These are phyloP conservation scores for Monilinia polystroma DNA, from an alignment of 2,329 filamentous ascomycete genomes.

Conservation along the genomic window DNA sequence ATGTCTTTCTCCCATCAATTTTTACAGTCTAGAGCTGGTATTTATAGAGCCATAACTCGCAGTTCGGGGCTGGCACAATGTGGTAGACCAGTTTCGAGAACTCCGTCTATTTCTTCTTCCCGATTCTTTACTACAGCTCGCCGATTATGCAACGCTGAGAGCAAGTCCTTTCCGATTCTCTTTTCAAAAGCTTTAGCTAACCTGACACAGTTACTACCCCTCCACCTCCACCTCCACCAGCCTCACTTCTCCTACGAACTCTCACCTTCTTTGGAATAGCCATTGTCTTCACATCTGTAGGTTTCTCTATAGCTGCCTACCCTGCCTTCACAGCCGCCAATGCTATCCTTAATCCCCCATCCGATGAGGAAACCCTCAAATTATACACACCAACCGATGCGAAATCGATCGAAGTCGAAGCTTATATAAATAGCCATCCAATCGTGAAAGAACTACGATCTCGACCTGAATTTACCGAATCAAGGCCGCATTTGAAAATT, in stretches of 20 bases:
- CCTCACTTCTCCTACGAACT: slow-evolving; percentile 47
- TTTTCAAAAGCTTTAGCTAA: not conserved
- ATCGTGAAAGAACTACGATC: slow-evolving; percentile 67
- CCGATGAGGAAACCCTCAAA: slow-evolving; percentile 70
- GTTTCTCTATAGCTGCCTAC: slow-evolving; percentile 57
- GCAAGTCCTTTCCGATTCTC: not conserved
- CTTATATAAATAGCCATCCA: slow-evolving; percentile 72
- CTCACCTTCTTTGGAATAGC: slow-evolving; percentile 49
- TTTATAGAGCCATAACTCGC: slow-evolving; percentile 1
- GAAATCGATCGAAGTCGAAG: slow-evolving; percentile 59
- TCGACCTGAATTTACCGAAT: slow-evolving; percentile 67
- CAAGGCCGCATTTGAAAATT: slow-evolving; percentile 84
- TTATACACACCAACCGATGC: slow-evolving; percentile 61
- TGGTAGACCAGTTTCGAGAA: not conserved
- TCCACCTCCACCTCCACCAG: slow-evolving; percentile 29
- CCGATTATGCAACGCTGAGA: slow-evolving; percentile 9
- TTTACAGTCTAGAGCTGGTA: slow-evolving; percentile 11
- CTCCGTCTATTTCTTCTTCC: not conserved
- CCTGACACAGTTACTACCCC: not conserved
- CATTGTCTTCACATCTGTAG: slow-evolving; percentile 49
- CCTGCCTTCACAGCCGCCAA: slow-evolving; percentile 52
- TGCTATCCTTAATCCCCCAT: slow-evolving; percentile 53
- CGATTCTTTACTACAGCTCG: not conserved
- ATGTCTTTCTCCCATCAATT: slow-evolving; percentile 20
- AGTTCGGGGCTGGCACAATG: slow-evolving; percentile 1